These are phyloP conservation scores for Cucumis hystrix DNA, from an alignment of 306 rosid species.

Conservation along the genomic window DNA sequence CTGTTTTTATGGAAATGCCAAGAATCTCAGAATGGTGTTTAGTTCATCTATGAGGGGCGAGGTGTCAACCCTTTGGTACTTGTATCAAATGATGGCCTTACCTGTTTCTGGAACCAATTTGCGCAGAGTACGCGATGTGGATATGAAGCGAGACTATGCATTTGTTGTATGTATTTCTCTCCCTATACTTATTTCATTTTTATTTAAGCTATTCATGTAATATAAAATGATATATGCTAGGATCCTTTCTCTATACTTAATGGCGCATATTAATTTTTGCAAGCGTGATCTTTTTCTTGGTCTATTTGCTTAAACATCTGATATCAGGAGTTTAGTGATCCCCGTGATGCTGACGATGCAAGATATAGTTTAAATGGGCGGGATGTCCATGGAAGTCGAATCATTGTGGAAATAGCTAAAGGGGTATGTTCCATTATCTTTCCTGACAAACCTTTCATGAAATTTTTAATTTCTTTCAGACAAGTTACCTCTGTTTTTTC, in stretches of 20 bases:
- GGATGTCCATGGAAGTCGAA: slow-evolving; percentile 32
- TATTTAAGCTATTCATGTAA: not conserved
- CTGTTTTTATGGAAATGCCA: slow-evolving; percentile 41
- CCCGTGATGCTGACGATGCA: slow-evolving; percentile 43
- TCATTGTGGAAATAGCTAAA: slow-evolving; percentile 32
- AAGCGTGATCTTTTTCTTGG: slow-evolving; percentile 1
- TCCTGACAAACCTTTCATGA: not conserved
- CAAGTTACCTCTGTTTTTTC: not conserved
- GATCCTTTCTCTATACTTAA: not conserved
- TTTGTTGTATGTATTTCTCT: slow-evolving; percentile 29
- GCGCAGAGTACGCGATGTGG: slow-evolving; percentile 52
- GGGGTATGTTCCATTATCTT: slow-evolving; percentile 21
- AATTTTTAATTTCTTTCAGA: not conserved
- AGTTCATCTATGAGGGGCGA: slow-evolving; percentile 48
- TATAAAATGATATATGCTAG: not conserved
- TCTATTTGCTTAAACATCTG: not conserved
- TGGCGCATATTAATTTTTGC: slow-evolving; percentile 1
- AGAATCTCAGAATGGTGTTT: slow-evolving; percentile 43
- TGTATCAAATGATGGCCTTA: slow-evolving; percentile 45
- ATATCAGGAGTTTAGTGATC: slow-evolving; percentile 10
- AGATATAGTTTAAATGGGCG: slow-evolving; percentile 34
- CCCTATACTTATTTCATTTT: not conserved
- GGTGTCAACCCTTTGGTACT: slow-evolving; percentile 39
- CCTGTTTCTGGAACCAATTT: slow-evolving; percentile 40
- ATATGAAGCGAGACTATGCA: slow-evolving; percentile 46